These are phyloP conservation scores for Coemansia asiatica DNA, from an alignment of 192 early-diverging fungal genomes.

Conservation along the genomic window DNA sequence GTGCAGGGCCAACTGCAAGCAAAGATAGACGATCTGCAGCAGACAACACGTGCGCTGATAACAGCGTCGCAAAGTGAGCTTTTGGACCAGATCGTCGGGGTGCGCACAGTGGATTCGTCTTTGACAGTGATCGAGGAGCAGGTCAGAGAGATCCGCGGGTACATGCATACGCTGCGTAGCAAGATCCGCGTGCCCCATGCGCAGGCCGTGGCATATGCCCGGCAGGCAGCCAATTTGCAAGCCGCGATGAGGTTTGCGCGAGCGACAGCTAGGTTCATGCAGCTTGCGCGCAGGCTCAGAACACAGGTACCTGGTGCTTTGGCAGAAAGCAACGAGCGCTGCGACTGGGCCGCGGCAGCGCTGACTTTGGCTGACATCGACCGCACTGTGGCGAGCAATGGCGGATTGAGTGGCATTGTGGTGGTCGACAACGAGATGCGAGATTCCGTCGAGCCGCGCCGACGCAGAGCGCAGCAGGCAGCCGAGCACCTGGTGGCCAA, in stretches of 20 bases:
- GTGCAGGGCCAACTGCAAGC: background rate
- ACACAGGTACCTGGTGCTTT: conserved; percentile 19
- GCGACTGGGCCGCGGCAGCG: conserved; percentile 37
- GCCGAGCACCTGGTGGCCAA: conserved; percentile 23
- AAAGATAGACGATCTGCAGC: conserved; percentile 14
- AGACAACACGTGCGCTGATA: conserved; percentile 14
- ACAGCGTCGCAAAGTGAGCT: conserved; percentile 17
- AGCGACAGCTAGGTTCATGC: conserved; percentile 24
- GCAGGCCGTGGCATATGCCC: conserved; percentile 24
- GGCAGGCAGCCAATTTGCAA: conserved; percentile 34
- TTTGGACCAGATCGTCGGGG: conserved; percentile 32
- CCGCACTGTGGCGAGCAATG: conserved; percentile 8
- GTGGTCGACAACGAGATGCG: conserved; percentile 26
- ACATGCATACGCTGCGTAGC: conserved; percentile 40
- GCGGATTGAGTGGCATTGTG: conserved; percentile 16
- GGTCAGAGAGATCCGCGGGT: conserved; percentile 34
- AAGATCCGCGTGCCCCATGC: conserved; percentile 40
- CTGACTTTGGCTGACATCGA: conserved; percentile 44
- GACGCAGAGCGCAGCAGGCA: conserved; percentile 10
- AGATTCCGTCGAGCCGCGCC: conserved; percentile 2
- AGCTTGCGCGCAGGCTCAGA: conserved; percentile 31
- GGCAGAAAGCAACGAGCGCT: background rate
- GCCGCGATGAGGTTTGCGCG: conserved; percentile 21
- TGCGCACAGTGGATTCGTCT: conserved; percentile 23
- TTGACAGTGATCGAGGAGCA: conserved; percentile 37